Percentiles rank a stretch among this genome's conserved stretches.
Evolutionary conservation across 1,139 yeast species (phyloP).

Genomic region (Taphrina betulina): DNA sequence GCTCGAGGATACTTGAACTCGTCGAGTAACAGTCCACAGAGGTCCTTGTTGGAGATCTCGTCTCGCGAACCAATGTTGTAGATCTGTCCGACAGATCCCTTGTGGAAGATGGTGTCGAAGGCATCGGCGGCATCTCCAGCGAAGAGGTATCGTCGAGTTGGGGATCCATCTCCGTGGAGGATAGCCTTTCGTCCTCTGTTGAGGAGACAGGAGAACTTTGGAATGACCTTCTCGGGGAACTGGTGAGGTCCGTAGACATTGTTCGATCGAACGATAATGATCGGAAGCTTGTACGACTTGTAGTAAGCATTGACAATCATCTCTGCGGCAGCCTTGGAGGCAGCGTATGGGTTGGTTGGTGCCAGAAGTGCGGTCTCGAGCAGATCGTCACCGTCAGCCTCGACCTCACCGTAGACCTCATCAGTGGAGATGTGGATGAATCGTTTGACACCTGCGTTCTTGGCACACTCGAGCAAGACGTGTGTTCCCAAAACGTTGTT

Average conservation of each 20-base stretch:
- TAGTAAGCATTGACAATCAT: conserved; percentile 53
- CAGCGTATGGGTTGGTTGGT: conserved; percentile 63
- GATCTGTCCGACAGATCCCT: conserved; percentile 45
- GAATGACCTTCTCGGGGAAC: conserved; percentile 59
- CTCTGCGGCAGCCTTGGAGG: conserved; percentile 60
- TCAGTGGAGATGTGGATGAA: conserved; percentile 61
- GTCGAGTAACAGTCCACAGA: conserved; percentile 42
- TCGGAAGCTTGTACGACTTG: conserved; percentile 51
- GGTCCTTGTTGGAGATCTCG: conserved; percentile 50
- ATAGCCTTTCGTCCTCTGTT: conserved; percentile 42
- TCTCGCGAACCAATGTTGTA: conserved; percentile 54
- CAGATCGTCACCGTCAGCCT: conserved; percentile 42
- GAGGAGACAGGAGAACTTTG: conserved; percentile 46
- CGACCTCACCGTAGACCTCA: conserved; percentile 57
- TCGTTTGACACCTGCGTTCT: conserved; percentile 41
- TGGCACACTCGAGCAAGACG: conserved; percentile 51
- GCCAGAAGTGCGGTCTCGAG: conserved; percentile 48
- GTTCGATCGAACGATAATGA: conserved; percentile 53
- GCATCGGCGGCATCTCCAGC: conserved; percentile 54
- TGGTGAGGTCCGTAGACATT: conserved; percentile 60
- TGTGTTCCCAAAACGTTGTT: conserved; percentile 57
- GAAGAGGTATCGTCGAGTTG: conserved; percentile 53
- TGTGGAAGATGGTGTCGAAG: conserved; percentile 46
- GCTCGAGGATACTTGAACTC: conserved; percentile 41
- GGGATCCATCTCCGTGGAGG: conserved; percentile 54